Conservation (phyloP, 1,284 basidiomycete species). For the Ganoderma meredithae region DNA sequence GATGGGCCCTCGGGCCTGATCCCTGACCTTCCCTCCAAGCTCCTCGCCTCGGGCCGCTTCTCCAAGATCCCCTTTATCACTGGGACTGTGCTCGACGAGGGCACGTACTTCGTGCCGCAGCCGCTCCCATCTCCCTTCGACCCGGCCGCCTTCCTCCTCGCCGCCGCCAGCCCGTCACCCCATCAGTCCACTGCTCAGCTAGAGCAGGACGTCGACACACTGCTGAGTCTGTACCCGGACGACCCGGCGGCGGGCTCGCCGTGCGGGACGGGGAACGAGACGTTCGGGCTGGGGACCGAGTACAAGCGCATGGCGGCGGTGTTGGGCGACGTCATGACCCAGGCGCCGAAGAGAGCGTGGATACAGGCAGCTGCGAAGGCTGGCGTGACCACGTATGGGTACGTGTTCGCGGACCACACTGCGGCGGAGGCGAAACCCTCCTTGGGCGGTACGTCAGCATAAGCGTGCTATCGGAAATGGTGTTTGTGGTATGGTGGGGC, state of each 20-base stretch:
- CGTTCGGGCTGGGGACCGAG: constrained; percentile 27
- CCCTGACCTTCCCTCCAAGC: constrained; percentile 29
- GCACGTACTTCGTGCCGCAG: constrained; percentile 9
- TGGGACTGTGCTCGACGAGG: constrained; percentile 29
- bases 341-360: constrained; percentile 47
- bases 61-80: constrained; percentile 30
- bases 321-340: constrained; percentile 51
- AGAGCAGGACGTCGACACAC: constrained; percentile 28
- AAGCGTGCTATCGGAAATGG: neutral
- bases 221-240: constrained; percentile 57
- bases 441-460: neutral
- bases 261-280: constrained; percentile 49
- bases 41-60: constrained; percentile 25
- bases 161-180: constrained; percentile 35
- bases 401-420: constrained; percentile 52
- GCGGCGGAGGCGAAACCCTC: constrained; percentile 29
- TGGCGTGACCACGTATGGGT: neutral
- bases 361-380: neutral
- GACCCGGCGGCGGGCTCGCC: constrained; percentile 57
- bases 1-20: constrained; percentile 24
- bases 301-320: constrained; percentile 56
- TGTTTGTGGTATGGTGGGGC: neutral
- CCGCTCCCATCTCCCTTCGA: neutral
- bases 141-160: neutral
- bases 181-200: neutral